Base-by-base conservation (phyloP, 495 filamentous ascomycete species). In the Trichoderma parareesei region DNA sequence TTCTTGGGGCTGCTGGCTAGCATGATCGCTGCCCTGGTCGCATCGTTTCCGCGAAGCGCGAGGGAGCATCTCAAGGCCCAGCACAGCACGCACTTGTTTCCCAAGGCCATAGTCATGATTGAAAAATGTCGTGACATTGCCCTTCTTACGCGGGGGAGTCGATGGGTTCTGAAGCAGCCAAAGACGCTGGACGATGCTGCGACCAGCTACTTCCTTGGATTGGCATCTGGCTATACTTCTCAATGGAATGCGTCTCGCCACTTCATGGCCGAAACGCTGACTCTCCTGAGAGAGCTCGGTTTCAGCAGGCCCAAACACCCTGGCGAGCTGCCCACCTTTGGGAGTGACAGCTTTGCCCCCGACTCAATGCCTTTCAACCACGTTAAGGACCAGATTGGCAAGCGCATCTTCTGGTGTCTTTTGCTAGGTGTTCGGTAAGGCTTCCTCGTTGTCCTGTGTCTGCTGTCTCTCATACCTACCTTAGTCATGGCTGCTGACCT, bases 31-130 rank as follows among this genome's bases (percentile, higher is more conserved):
- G 75, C 76, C 5, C 73, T 95, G 11, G 90, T 91, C 4, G 87
- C 90, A 2, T 92, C 90, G 0, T 95, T 93, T 68, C 92, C 92
- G 4, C 79, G 90, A n/a, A 86, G 87, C 65, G 90, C 89, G 2
- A 81, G 86, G 65, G 70, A 85, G 33, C 88, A 90, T 65, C 78
- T 95, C 66, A 89, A 87, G 67, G 79, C 84, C 0, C 86, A 88
- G 65, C 71, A 78, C 40, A 77, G 78, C 60, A 79, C 85, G 53
- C 71, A 78, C 11, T 65, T 82, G 44, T 89, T 85, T 66, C 88
- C 89, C 3, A 89, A 86, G 43, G 87, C 90, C 27, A 83, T 89
- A 65, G 81, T 82, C 14, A 75, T 96, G 67, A 85, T 93, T 10
- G 85, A 90, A 40, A 78, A 85, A 48, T 96, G 91, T 69, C 87